phyloP scores from a whole-genome alignment of 225 moss, liverwort and hornwort species.

The Thuidium tamariscinum region DNA sequence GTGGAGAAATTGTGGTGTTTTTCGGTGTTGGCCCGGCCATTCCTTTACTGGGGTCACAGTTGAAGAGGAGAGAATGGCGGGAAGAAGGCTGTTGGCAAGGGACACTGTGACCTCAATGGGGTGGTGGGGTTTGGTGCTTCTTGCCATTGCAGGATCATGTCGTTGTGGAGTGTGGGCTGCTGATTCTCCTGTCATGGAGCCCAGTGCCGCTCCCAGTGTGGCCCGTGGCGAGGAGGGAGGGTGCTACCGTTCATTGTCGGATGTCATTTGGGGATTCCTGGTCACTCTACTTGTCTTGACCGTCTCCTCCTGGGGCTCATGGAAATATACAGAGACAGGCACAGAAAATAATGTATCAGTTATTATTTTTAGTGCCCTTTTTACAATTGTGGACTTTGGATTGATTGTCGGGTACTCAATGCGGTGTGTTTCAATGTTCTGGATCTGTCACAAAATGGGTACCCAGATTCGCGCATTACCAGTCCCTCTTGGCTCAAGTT shows the following conservation, averaged over 20 bases:
- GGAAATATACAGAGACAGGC: rapidly evolving
- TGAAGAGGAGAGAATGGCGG: background rate
- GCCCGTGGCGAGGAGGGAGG: background rate
- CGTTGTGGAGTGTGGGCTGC: background rate
- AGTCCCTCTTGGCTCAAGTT: too few species aligned
- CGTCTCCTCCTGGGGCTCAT: background rate
- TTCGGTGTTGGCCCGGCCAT: too few species aligned
- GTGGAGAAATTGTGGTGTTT: background rate
- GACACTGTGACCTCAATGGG: background rate
- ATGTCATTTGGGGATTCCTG: background rate
- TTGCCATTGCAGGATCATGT: background rate
- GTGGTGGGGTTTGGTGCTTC: background rate
- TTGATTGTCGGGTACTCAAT: too few species aligned
- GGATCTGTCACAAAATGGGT: too few species aligned
- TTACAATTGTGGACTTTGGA: too few species aligned
- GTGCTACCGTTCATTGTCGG: background rate
- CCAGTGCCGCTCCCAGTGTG: background rate
- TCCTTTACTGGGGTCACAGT: too few species aligned
- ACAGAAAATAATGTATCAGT: rapidly evolving
- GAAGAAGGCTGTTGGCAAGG: background rate
- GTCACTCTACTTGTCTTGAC: background rate
- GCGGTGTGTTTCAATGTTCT: too few species aligned
- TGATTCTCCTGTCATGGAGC: background rate
- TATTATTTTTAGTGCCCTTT: too few species aligned
- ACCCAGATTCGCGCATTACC: too few species aligned